Evolutionary conservation across 129 eudicot species (phyloP).

Genomic region (Flaveria linearis): DNA sequence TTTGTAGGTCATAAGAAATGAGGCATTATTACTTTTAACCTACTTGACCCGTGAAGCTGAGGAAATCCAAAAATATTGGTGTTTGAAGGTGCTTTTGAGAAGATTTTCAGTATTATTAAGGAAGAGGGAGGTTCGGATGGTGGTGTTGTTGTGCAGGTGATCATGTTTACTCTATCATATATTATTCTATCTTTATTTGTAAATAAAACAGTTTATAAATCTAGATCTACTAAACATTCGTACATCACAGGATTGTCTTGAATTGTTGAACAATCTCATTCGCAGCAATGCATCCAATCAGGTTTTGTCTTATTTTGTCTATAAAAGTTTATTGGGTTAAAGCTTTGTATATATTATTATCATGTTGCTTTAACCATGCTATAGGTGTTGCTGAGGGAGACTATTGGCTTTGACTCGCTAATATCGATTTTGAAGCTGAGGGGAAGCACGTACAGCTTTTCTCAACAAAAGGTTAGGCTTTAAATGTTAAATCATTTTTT

Average conservation of each 20-base stretch:
- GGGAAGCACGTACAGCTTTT: constrained; percentile 74
- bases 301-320: constrained; percentile 36
- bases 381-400: constrained; percentile 82
- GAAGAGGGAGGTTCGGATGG: constrained; percentile 99
- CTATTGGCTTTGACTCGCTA: constrained; percentile 84
- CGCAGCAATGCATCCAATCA: constrained; percentile 81
- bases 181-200: not conserved
- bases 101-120: constrained; percentile 77
- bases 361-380: constrained; percentile 18
- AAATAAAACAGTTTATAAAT: constrained; percentile 1
- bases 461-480: constrained; percentile 86
- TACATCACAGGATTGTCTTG: constrained; percentile 77
- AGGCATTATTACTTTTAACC: constrained; percentile 89
- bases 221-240: constrained; percentile 6
- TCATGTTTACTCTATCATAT: not conserved
- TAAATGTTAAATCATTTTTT: constrained; percentile 9
- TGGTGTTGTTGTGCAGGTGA: constrained; percentile 93
- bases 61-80: constrained; percentile 93
- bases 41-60: constrained; percentile 90
- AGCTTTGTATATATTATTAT: constrained; percentile 9
- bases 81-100: constrained; percentile 97
- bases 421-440: constrained; percentile 75
- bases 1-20: constrained; percentile 80
- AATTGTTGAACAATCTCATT: constrained; percentile 79
- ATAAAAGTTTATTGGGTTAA: not conserved